Evolutionary conservation across 1,284 basidiomycete species (phyloP).

Genomic region (Malassezia cuniculi): DNA sequence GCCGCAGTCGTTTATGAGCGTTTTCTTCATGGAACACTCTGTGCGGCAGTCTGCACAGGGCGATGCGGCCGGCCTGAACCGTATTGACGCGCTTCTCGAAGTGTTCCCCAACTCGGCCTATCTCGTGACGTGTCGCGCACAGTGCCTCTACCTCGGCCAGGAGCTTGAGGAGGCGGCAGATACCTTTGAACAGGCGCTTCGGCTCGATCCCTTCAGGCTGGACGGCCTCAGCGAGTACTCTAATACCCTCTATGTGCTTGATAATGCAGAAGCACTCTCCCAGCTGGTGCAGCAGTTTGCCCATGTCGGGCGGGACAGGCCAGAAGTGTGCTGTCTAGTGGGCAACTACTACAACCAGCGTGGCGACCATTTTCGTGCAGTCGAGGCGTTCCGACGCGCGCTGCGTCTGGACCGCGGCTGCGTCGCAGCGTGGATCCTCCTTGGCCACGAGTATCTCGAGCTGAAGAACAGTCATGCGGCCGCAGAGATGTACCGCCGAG

Average conservation of each 20-base stretch:
- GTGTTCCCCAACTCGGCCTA: slow-evolving; percentile 73
- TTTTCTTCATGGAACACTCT: slow-evolving; percentile 78
- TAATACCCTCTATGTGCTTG: slow-evolving; percentile 90
- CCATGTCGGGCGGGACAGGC: slow-evolving; percentile 27
- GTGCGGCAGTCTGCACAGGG: slow-evolving; percentile 62
- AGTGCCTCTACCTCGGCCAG: slow-evolving; percentile 21
- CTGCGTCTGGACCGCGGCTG: slow-evolving; percentile 87
- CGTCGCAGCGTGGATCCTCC: slow-evolving; percentile 93
- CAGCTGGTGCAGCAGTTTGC: slow-evolving; percentile 61
- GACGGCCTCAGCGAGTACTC: slow-evolving; percentile 95
- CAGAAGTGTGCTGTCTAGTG: slow-evolving; percentile 75
- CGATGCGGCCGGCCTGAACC: slow-evolving; percentile 19
- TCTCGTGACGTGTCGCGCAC: slow-evolving; percentile 52
- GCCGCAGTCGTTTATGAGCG: slow-evolving; percentile 58
- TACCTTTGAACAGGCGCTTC: slow-evolving; percentile 29
- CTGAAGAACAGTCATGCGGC: slow-evolving; percentile 98
- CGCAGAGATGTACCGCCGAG: slow-evolving; percentile 89
- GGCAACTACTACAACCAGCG: slow-evolving; percentile 93
- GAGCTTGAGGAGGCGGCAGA: slow-evolving; percentile 25
- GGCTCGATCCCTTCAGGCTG: slow-evolving; percentile 71
- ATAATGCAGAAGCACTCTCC: slow-evolving; percentile 73
- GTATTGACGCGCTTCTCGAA: slow-evolving; percentile 52
- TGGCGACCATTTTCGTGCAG: slow-evolving; percentile 84
- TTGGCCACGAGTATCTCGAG: slow-evolving; percentile 98
- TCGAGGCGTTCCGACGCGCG: slow-evolving; percentile 85